Evolutionary conservation across 2,329 filamentous ascomycete genomes (phyloP), one percentile per base, ranked within the genome.

Genomic region (Hirsutella minnesotensis): DNA sequence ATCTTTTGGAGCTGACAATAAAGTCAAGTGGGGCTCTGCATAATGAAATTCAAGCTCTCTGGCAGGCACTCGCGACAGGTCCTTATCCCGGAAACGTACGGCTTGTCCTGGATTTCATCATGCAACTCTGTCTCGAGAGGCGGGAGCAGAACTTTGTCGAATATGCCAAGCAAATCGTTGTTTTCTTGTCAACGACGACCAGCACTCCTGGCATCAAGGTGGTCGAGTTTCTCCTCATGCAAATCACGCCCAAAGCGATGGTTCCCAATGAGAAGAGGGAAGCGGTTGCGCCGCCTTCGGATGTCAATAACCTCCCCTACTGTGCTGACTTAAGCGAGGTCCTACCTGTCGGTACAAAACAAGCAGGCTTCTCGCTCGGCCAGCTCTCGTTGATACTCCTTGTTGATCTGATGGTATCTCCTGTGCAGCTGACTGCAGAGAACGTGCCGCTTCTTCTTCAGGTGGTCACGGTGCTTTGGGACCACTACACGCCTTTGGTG

Each of bases 141-240:
- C 81, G 90, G 39, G 94, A 98, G 60, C 92, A 98, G 55, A 96
- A 95, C 53, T 98, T 95, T 60, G 90, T 98, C 43, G 87, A 95
- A 53, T 95, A 94, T 57, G 90, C 90, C 5, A 98, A 96, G 66
- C 92, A 98, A 61, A 92, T 98, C 41, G 88, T 96, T 15, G 94
- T 98, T 1, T 96, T 95, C 59, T 63, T 98, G 5, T 94, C 92
- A 0, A 92, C 86, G 50, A 95, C 74, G 0, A 72, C 69, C 48
- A 75, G 68, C 75, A 56, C 83, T 64, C 57, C 89, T 2, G 89
- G 89, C 1, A 82, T 86, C 39, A 94, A 94, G 55, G 89, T 98
- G 3, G 82, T 98, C 10, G 92, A 98, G 50, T 95, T 95, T 52
- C 72, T 98, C 43, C 68, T 96, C 22, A 73, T 94, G 63, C 88